Conservation (phyloP, 164 flowering plant species). For the Tinospora cordifolia region DNA sequence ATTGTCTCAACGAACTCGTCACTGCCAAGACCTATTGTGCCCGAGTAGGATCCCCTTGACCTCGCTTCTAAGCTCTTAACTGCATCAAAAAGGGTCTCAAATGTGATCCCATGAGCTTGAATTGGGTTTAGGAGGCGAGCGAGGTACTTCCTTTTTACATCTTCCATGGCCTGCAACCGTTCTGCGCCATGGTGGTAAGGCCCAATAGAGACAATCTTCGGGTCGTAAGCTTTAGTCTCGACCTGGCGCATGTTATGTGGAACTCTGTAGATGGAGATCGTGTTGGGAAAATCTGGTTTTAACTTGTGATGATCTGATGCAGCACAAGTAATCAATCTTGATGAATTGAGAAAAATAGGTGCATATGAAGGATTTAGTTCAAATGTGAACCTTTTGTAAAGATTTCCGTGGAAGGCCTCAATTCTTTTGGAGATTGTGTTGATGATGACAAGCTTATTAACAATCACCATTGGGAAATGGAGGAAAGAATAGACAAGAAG, state of each 20-base stretch:
- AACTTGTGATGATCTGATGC: too few relatives aligned
- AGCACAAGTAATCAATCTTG: neutral
- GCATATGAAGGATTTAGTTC: too few relatives aligned
- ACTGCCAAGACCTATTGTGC: neutral
- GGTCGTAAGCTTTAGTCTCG: slow-evolving; percentile 11
- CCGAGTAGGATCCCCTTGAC: slow-evolving; percentile 11
- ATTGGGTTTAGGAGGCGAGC: neutral
- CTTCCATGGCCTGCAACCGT: slow-evolving; percentile 20
- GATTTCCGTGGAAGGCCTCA: neutral
- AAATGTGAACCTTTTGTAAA: too few relatives aligned
- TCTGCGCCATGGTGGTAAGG: slow-evolving; percentile 12
- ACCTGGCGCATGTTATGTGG: slow-evolving; percentile 7
- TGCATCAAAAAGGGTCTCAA: neutral
- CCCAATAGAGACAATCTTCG: slow-evolving; percentile 19
- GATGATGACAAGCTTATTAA: too few relatives aligned
- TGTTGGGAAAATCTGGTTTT: neutral
- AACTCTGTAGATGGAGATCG: slow-evolving; percentile 15
- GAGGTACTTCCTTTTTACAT: slow-evolving; percentile 3
- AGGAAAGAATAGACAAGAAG: neutral
- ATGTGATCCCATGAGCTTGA: neutral
- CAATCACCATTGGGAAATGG: neutral
- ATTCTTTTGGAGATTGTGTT: neutral
- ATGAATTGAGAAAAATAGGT: too few relatives aligned
- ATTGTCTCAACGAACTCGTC: slow-evolving; percentile 13
- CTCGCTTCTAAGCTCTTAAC: slow-evolving; percentile 2